Evolutionary conservation across 176 grass and related monocot genomes (phyloP).

Genomic region (Oryza nivara): DNA sequence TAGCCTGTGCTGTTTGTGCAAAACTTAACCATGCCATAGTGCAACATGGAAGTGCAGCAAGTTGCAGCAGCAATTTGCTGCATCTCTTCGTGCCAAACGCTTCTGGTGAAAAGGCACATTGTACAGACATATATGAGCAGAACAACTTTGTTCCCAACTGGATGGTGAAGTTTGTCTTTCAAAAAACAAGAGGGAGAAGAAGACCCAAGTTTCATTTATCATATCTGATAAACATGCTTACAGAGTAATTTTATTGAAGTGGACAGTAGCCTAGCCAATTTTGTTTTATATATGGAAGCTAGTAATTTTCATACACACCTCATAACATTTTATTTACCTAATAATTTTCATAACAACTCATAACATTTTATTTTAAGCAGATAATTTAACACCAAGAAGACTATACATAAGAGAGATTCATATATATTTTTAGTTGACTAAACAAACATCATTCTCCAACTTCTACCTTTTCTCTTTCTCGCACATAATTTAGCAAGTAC

Average conservation of each 20-base stretch:
- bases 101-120: constrained; percentile 23
- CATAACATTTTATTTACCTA: too few species aligned
- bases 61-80: constrained; percentile 34
- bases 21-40: constrained; percentile 69
- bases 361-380: too few species aligned
- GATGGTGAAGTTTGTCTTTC: not conserved
- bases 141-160: not conserved
- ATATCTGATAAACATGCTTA: not conserved
- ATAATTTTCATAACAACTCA: too few species aligned
- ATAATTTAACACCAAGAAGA: too few species aligned
- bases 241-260: not conserved
- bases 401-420: not conserved
- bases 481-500: not conserved
- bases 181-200: not conserved
- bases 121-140: not conserved
- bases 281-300: not conserved
- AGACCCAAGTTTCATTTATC: not conserved
- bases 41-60: constrained; percentile 55
- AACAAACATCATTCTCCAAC: not conserved
- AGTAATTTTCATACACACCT: not conserved
- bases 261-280: not conserved
- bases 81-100: constrained; percentile 15
- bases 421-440: not conserved
- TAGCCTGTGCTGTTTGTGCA: constrained; percentile 57
- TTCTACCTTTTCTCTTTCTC: not conserved